Base-by-base conservation (phyloP, 2,329 filamentous ascomycete species). In the Fusarium sp. region DNA sequence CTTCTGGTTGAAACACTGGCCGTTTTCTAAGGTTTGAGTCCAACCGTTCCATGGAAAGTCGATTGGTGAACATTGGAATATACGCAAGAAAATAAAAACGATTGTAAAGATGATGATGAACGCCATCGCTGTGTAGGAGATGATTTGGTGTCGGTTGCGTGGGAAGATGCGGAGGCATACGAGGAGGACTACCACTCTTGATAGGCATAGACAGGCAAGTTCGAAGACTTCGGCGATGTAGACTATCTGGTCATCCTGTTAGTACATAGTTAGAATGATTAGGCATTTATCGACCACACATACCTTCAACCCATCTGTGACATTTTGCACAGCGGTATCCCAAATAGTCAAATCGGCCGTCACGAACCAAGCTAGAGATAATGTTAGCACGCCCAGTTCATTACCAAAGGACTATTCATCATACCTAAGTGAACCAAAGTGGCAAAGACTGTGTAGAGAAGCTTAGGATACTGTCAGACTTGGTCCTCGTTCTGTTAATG, bases 61-160 rank as follows among this genome's bases (percentile, higher is more conserved):
- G 60, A 78, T 72, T 0, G 76, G 76, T 2, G 58, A 61, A 74
- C 83, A 85, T 64, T 83, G 79, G 20, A 84, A 79, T 49, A 84
- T 74, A 33, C 73, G 79, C 23, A 81, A 71, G 16, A 82, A 72
- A 9, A 79, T 68, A 46, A 83, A 73, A 4, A 78, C 75, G 1
- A 79, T 55, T 13, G 80, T 78, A 51, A 79, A 81, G 2, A 77
- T 33, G 2, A 79, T 29, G 4, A 81, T 76, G 25, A 81, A 71
- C 18, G 67, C 66, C 20, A 83, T 74, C 2, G 79, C 77, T 11
- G 65, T 75, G 69, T 75, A 77, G 9, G 79, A 76, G 6, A 79
- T 61, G 20, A 72, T 71, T n/a, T 76, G 77, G 64, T 83, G 78
- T 2, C 64, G 62, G 5, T 65, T 75, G 4, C 73, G 72, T 10